Percentiles rank a stretch among this genome's conserved stretches.
Evolutionary conservation across 495 filamentous ascomycete species (phyloP).

Genomic region (Aspergillus ellipticus): DNA sequence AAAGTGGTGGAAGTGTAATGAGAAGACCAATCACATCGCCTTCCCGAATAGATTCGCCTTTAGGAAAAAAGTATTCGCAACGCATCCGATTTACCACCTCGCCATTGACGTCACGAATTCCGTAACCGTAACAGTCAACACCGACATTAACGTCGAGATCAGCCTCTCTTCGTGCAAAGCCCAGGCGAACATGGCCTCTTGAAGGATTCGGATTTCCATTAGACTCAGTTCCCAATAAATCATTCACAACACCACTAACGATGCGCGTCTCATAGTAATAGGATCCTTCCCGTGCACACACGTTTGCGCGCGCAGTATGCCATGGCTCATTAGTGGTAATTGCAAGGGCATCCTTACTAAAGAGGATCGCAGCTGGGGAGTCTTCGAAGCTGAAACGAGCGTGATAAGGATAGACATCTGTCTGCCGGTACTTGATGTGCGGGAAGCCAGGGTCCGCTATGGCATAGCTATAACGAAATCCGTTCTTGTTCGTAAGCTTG

Average conservation of each 20-base stretch:
- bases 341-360: slow-evolving; percentile 38
- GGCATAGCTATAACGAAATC: slow-evolving; percentile 84
- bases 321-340: slow-evolving; percentile 44
- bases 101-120: slow-evolving; percentile 79
- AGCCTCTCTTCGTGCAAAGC: slow-evolving; percentile 86
- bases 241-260: slow-evolving; percentile 57
- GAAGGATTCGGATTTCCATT: slow-evolving; percentile 34
- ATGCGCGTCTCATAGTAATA: slow-evolving; percentile 95
- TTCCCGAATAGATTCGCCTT: slow-evolving; percentile 65
- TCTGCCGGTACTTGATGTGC: slow-evolving; percentile 82
- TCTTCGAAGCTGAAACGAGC: slow-evolving; percentile 90
- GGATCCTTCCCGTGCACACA: slow-evolving; percentile 83
- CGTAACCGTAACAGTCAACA: slow-evolving; percentile 95
- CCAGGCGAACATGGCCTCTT: slow-evolving; percentile 82
- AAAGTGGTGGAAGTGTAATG: slow-evolving; percentile 81
- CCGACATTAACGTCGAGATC: slow-evolving; percentile 90
- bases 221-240: slow-evolving; percentile 17
- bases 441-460: slow-evolving; percentile 84
- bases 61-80: slow-evolving; percentile 79
- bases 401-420: slow-evolving; percentile 76
- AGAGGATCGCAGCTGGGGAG: slow-evolving; percentile 63
- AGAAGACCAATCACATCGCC: slow-evolving; percentile 95
- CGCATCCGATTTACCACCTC: slow-evolving; percentile 93
- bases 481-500: slow-evolving; percentile 86
- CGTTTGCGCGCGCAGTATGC: slow-evolving; percentile 68